These are phyloP conservation scores for Tricholoma flavovirens DNA, from an alignment of 768 basidiomycete genomes.

Conservation along the genomic window DNA sequence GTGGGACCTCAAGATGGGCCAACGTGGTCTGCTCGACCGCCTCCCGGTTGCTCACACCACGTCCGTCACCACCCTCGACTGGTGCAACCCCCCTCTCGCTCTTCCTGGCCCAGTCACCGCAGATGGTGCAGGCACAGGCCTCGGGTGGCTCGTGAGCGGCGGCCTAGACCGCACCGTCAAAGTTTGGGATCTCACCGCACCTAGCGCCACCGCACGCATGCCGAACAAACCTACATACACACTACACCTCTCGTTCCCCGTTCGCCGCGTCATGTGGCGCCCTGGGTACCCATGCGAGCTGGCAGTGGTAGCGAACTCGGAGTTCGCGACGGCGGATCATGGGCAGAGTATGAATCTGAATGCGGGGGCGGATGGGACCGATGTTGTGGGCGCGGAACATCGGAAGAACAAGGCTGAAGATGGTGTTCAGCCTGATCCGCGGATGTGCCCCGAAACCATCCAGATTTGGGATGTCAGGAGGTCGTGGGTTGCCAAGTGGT, in stretches of 20 bases:
- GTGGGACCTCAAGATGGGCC: conserved; percentile 79
- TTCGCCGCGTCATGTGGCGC: conserved; percentile 72
- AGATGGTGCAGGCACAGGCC: conserved; percentile 28
- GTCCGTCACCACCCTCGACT: conserved; percentile 69
- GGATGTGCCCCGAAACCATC: conserved; percentile 54
- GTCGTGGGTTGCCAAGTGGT: conserved; percentile 80
- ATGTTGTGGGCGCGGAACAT: conserved; percentile 3
- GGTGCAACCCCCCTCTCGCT: conserved; percentile 39
- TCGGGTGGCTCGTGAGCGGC: conserved; percentile 77
- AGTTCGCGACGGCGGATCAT: conserved; percentile 28
- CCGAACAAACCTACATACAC: conserved; percentile 62
- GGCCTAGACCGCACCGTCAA: conserved; percentile 78
- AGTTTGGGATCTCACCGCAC: conserved; percentile 68
- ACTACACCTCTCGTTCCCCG: conserved; percentile 68
- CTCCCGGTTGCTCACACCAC: conserved; percentile 69
- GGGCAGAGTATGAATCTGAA: conserved; percentile 12
- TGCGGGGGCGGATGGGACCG: conserved; percentile 14
- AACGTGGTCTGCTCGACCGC: conserved; percentile 66
- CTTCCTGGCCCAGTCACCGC: conserved; percentile 3
- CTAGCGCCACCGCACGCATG: conserved; percentile 41
- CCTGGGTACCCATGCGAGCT: conserved; percentile 73
- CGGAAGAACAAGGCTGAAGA: conserved; percentile 4
- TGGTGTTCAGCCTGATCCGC: conserved; percentile 8
- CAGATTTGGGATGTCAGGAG: conserved; percentile 88
- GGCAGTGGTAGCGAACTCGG: conserved; percentile 65